Base-by-base conservation (phyloP, 768 basidiomycete species). In the Phlegmacium glaucopus region DNA sequence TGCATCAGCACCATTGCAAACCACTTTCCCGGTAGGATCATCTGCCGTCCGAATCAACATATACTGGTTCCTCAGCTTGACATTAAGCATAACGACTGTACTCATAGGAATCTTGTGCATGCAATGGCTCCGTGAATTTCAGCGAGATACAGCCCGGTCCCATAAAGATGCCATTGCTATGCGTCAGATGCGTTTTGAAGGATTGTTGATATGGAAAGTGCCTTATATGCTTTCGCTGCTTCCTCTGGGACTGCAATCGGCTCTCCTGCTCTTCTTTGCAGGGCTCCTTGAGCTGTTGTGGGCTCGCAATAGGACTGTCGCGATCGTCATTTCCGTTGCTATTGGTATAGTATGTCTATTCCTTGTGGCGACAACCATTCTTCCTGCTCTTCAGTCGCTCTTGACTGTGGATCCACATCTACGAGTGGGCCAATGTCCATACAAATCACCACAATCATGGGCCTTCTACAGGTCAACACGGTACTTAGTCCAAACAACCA, bases 401-500 rank as follows among this genome's bases (percentile, higher is more conserved):
- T 36, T 48, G 10, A 44, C 41, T 26, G 32, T 9, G 12, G 46
- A 46, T n/a, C 42, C 42, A 9, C 18, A 47, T 36, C 38, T 53
- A 12, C 25, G 36, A 38, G 53, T 52, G 9, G 44, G 27, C 13
- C 56, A 52, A 28, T 64, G 62, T 29, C 59, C 62, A 6, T 62
- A 59, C 51, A 62, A 61, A 47, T 62, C 60, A 10, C 59, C 61
- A 1, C 59, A 62, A 42, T 57, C 62, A 4, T 60, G 59, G 62
- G 49, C 51, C 9, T 58, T 62, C 43, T 51, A 51, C 39, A 40
- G 45, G 9, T 40, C 57, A 18, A 30, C 45, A 12, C 28, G 48
- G 27, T 28, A 27, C n/a, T 35, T 22, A 6, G 43, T 38, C 7
- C 42, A 29, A 11, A 8, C 29, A n/a, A n/a, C 10, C 42, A 47